Evolutionary conservation across 2,329 filamentous ascomycete genomes (phyloP).

Genomic region (Leptodontidium sp.): DNA sequence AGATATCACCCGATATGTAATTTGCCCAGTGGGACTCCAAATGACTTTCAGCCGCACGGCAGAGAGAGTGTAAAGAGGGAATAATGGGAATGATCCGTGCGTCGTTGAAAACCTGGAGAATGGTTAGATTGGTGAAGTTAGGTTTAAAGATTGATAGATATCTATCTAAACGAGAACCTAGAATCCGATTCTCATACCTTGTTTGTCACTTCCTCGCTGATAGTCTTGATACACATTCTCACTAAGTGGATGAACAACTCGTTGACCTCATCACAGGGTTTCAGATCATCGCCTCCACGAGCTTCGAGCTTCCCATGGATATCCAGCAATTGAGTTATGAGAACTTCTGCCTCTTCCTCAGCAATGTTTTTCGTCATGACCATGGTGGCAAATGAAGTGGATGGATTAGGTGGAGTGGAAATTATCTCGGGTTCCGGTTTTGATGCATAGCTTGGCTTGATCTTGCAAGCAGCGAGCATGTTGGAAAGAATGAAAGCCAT

Average conservation of each 20-base stretch:
- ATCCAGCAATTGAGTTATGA: neutral
- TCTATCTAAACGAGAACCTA: neutral
- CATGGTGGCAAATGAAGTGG: neutral
- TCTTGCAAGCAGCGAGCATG: constrained; percentile 9
- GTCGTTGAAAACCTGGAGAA: constrained; percentile 48
- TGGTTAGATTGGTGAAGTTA: neutral
- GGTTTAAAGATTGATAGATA: neutral
- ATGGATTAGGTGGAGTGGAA: neutral
- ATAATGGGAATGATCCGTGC: constrained; percentile 47
- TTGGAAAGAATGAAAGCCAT: constrained; percentile 13
- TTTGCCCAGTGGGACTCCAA: constrained; percentile 56
- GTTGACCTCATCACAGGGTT: constrained; percentile 48
- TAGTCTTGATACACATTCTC: constrained; percentile 44
- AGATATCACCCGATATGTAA: constrained; percentile 43
- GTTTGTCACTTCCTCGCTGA: constrained; percentile 18
- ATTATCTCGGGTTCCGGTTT: neutral
- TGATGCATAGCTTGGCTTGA: neutral
- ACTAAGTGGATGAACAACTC: constrained; percentile 50
- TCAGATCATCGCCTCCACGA: constrained; percentile 33
- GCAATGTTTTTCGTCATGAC: neutral
- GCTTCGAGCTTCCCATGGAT: constrained; percentile 2
- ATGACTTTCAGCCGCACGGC: constrained; percentile 54
- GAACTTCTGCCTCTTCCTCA: neutral
- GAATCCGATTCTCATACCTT: constrained; percentile 12
- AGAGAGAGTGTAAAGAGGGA: constrained; percentile 51